Base-by-base conservation (phyloP, 192 early-diverging fungal species). In the Linnemannia zychae region DNA sequence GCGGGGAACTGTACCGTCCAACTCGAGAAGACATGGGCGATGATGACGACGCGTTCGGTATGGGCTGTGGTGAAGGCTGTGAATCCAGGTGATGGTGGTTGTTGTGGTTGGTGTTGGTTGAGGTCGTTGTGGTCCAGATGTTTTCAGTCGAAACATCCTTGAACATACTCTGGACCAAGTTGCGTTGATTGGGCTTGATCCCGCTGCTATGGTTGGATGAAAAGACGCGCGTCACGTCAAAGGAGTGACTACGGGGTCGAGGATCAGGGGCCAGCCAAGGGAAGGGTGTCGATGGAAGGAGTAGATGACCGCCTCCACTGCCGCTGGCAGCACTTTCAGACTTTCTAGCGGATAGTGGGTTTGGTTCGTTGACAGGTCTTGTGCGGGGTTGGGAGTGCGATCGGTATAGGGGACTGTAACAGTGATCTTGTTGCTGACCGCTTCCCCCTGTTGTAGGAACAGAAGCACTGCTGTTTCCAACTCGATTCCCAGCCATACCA, bases 81-180 rank as follows among this genome's bases (percentile, higher is more conserved):
- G 36, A 67, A 37, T 4, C n/a, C n/a, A n/a, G 34, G 66, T 40
- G 16, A 70, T 36, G 24, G 44, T 28, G 24, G 7, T 40, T 46
- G 1, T 9, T 44, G 9, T 44, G 40, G 40, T 44, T 44, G n/a
- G n/a, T n/a, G 40, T 28, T 71, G 52, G 47, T 15, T 65, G 44
- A 31, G 9, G 66, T 47, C 4, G 53, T 66, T 0, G 77, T 79
- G 17, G 83, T 85, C 83, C 83, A 85, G n/a, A 85, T 66, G 34
- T 71, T 53, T 33, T 85, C 78, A 6, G 77, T 49, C 36, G 77
- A 85, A 28, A 85, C 67, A 31, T 85, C 83, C 65, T 85, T 85
- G 50, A 85, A 85, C 77, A 85, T 76, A 33, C 33, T 85, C 50
- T 85, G 83, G 31, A 85, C 74, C 48, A 79, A 17, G 3, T 34